These are phyloP conservation scores for Pyricularia pennisetigena DNA, from an alignment of 2,329 filamentous ascomycete species.

Conservation along the genomic window DNA sequence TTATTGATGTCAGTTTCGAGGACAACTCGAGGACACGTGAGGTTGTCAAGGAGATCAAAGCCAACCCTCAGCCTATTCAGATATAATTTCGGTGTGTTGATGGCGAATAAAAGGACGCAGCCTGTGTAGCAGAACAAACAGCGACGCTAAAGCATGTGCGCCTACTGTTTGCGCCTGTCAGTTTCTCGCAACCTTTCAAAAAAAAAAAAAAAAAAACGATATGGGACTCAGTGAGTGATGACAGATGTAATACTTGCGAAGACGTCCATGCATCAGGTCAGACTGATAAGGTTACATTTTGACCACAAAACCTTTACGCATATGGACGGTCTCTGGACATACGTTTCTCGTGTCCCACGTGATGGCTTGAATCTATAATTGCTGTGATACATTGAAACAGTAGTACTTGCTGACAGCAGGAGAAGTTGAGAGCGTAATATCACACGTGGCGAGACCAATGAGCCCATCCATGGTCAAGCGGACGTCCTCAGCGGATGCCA, in stretches of 20 bases:
- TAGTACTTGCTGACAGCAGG: neutral
- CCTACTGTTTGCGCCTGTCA: neutral
- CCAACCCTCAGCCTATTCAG: conserved; percentile 32
- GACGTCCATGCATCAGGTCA: neutral
- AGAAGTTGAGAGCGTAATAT: neutral
- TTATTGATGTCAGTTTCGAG: conserved; percentile 55
- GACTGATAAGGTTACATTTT: neutral
- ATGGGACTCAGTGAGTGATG: neutral
- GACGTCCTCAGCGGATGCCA: neutral
- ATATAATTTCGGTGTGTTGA: neutral
- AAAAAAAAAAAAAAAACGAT: no score
- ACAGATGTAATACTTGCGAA: neutral
- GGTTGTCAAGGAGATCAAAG: conserved; percentile 46
- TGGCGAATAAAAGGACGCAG: neutral
- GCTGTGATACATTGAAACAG: neutral
- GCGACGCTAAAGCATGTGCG: neutral
- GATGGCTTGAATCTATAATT: neutral
- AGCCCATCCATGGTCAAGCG: neutral
- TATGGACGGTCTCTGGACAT: neutral
- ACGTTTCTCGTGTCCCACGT: neutral
- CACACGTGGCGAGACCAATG: neutral
- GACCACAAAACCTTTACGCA: neutral
- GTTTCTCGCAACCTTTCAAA: neutral
- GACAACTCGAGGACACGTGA: conserved; percentile 49
- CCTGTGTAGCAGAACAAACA: neutral